Evolutionary conservation across 495 filamentous ascomycete genomes (phyloP), one percentile per base, ranked within the genome.

Genomic region (Letharia lupina): DNA sequence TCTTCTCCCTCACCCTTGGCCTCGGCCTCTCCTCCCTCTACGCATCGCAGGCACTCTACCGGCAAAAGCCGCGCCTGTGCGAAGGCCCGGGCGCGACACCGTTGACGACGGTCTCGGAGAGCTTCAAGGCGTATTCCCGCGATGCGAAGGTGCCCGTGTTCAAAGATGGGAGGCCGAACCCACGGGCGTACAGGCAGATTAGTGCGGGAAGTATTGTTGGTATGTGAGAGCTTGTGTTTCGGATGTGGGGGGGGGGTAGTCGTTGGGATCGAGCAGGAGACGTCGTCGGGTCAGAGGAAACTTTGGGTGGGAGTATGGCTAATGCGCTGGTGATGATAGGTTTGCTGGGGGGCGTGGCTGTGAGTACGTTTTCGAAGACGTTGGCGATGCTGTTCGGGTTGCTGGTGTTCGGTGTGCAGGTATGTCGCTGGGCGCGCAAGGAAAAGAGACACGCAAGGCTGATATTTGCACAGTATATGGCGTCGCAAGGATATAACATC

Each of bases 281-380:
- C 23, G 23, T 28, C 23, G 23, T 28, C 23, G 23, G 23, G 23
- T 28, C 23, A n/a, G 11, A 48, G 48, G 41, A n/a, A 6, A 7
- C 16, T 13, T 42, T 16, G 9, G 15, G 40, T 45, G 15, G 47
- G 23, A 2, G 4, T 31, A 47, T 0, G 35, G 35, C 60, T 67
- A 44, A 67, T 67, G 52, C 50, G 62, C 16, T 20, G 31, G 47
- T 62, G 63, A 16, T 1, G 35, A 35, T 65, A 87, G 86, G 90
- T 6, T 78, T 96, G 61, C 72, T 88, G 47, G 83, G 81, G 0
- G 91, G 91, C 4, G 72, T 93, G 28, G 80, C 88, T 9, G 80
- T 96, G 63, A 82, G 84, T 69, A 81, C 88, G 50, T 93, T 96
- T 75, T 92, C 89, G 56, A 84, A 82, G 71, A 86, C 85, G 7